Evolutionary conservation across 2,329 filamentous ascomycete species (phyloP).

Genomic region (Epichloe glyceriae): DNA sequence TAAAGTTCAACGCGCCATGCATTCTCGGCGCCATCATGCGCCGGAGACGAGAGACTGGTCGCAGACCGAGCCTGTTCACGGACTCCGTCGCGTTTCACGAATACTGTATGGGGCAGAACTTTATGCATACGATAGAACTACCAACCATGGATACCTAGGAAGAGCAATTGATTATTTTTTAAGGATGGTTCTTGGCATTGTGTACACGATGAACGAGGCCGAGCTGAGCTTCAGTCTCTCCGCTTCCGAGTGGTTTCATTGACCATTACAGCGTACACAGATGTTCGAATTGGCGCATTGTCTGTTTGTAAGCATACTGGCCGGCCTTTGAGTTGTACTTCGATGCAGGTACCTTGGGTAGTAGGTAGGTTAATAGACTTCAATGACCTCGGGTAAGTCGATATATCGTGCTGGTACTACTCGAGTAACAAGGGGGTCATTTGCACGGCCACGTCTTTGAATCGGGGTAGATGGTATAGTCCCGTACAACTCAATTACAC

Average conservation of each 20-base stretch:
- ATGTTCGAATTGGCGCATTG: background rate
- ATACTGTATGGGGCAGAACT: background rate
- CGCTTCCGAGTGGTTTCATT: background rate
- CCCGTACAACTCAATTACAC: background rate
- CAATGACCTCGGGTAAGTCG: background rate
- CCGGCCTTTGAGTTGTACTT: background rate
- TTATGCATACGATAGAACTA: background rate
- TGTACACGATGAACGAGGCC: background rate
- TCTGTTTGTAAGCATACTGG: background rate
- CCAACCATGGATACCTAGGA: background rate
- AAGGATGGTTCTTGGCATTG: background rate
- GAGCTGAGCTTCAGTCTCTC: background rate
- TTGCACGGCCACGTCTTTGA: too few species aligned
- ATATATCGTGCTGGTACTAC: background rate
- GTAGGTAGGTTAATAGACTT: background rate
- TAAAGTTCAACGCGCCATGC: background rate
- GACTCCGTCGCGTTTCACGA: background rate
- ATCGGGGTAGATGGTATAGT: too few species aligned
- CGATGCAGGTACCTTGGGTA: too few species aligned
- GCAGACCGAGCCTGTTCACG: background rate
- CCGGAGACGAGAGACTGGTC: background rate
- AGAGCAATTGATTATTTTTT: background rate
- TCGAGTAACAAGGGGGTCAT: too few species aligned
- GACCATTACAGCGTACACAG: background rate
- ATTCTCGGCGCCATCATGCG: constrained; percentile 1